A percentile compares a stretch with the other conserved stretches of the same genome.
phyloP scores from a whole-genome alignment of 139 green algal species.

The Protoeuglena noctilucae region DNA sequence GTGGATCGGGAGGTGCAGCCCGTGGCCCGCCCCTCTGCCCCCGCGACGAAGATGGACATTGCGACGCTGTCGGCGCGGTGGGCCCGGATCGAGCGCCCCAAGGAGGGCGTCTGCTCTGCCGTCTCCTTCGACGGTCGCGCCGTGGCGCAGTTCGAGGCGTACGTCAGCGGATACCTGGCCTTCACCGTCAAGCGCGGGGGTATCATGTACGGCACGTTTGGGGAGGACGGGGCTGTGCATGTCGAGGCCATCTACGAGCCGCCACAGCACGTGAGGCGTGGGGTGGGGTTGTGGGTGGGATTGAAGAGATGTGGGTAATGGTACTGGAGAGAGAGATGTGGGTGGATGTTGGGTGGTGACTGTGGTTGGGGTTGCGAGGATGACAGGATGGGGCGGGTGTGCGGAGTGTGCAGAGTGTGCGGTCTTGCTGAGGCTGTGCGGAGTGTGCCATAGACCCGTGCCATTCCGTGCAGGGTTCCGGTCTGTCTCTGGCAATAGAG shows the following conservation, averaged over 20 bases:
- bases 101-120: conserved; percentile 3
- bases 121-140: conserved; percentile 8
- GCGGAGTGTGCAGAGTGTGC: too few relatives aligned
- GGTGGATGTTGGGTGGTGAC: too few relatives aligned
- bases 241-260: conserved; percentile 12
- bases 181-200: conserved; percentile 8
- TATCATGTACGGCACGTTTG: conserved; percentile 8
- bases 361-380: too few relatives aligned
- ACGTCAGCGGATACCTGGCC: conserved; percentile 4
- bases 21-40: too few relatives aligned
- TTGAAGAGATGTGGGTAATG: too few relatives aligned
- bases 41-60: not conserved
- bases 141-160: conserved; percentile 3
- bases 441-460: too few relatives aligned
- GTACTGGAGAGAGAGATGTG: too few relatives aligned
- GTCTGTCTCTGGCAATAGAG: too few relatives aligned
- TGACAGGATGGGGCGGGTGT: too few relatives aligned
- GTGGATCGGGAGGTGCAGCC: too few relatives aligned
- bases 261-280: conserved; percentile 5
- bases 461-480: too few relatives aligned
- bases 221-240: not conserved
- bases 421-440: too few relatives aligned
- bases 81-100: conserved; percentile 8
- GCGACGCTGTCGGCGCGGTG: conserved; percentile 3
- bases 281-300: not conserved